Evolutionary conservation across 1,284 basidiomycete species (phyloP), one percentile per base, ranked within the genome.

Genomic region (Leccinum ponderosum): DNA sequence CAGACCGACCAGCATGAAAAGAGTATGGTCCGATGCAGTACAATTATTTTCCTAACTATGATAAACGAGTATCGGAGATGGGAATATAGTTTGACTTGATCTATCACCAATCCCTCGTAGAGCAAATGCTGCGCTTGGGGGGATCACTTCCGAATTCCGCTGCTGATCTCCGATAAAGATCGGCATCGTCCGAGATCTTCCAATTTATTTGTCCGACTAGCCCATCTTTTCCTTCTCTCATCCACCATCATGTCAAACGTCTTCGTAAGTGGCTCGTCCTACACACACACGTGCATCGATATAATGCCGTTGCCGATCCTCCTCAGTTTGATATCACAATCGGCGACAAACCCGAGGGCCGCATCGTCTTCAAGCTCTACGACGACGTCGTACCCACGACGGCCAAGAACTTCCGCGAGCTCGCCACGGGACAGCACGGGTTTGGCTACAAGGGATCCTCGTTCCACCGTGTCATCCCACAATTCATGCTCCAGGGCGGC

Each of bases 321-420:
- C 11, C 31, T 9, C 65, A 90, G 87, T 96, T 97, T 73, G 91
- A 97, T 71, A 86, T 97, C 73, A 69, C 80, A 17, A 89, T 95
- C 73, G 81, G 80, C 69, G 78, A 76, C 58, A 53, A 75, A n/a
- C 69, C 79, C 0, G 74, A 81, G 1, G 94, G 93, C 0, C 84
- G 90, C 58, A 89, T 97, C 75, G 84, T 89, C 62, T 94, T 97
- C 81, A 89, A 87, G 76, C 85, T 98, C 31, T 97, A 83, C 72
- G 90, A 92, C 77, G 72, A 82, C 0, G 77, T 80, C 37, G 86
- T 88, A 15, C 90, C 89, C n/a, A 82, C 78, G 70, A 97, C 95
- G 0, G 81, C 91, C 0, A 83, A 79, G 62, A 98, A 99, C 81
- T 98, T 98, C 80, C 89, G 95, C 58, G 91, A 95, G 70, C 87